phyloP scores from a whole-genome alignment of 1,139 yeast genomes.

The Candida gigantensis region DNA sequence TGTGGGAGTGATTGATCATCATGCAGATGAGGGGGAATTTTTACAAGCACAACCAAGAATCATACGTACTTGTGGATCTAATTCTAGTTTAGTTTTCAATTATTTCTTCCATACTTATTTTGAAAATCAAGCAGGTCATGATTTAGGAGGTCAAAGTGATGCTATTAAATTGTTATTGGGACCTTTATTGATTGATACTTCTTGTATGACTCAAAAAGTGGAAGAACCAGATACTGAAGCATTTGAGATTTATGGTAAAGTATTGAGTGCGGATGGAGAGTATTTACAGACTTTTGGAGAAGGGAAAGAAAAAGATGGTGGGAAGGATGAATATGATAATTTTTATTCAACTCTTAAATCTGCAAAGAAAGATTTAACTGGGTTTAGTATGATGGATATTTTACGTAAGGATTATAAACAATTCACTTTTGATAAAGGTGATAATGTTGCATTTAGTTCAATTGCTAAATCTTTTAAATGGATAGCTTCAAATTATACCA shows the following conservation, averaged over 20 bases:
- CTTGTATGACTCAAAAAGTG: conserved; percentile 59
- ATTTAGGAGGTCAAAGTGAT: conserved; percentile 25
- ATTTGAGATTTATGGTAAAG: conserved; percentile 31
- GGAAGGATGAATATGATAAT: conserved; percentile 2
- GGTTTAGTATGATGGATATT: conserved; percentile 59
- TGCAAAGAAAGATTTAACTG: conserved; percentile 64
- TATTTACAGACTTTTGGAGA: conserved; percentile 4
- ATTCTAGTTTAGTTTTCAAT: conserved; percentile 70
- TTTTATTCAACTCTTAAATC: conserved; percentile 45
- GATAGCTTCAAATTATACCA: conserved; percentile 38
- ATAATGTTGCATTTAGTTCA: conserved; percentile 72
- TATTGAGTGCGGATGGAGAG: conserved; percentile 10
- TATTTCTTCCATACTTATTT: conserved; percentile 48
- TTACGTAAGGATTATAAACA: conserved; percentile 83
- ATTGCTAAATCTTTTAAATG: conserved; percentile 66
- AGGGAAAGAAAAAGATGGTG: background rate
- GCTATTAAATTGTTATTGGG: conserved; percentile 55
- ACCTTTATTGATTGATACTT: conserved; percentile 75
- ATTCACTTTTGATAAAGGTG: conserved; percentile 47
- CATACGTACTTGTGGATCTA: conserved; percentile 68
- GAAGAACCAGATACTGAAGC: conserved; percentile 57
- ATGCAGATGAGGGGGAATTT: conserved; percentile 65
- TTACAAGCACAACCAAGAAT: conserved; percentile 56
- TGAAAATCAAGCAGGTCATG: conserved; percentile 17
- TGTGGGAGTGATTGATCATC: conserved; percentile 79